Evolutionary conservation across 306 rosid species (phyloP), one percentile per base, ranked within the genome.

Genomic region (Benincasa hispida): DNA sequence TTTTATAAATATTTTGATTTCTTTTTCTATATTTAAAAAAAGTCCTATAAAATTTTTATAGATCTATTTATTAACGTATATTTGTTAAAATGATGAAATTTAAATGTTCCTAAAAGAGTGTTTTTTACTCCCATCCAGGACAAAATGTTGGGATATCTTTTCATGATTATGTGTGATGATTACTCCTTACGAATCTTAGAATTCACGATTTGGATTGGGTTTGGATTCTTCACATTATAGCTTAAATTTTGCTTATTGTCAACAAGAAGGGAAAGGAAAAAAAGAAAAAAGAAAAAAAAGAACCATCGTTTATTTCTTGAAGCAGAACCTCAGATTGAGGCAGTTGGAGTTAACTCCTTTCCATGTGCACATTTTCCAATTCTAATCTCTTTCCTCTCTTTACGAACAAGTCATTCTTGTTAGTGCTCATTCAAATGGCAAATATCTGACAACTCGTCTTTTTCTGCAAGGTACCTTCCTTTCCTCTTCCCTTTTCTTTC

Each of bases 141-240:
- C 58, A 70, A 70, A 70, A 47, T 70, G 17, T 69, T 42, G 35
- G 39, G 75, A 72, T 72, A 27, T 18, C 45, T 30, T 8, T 28
- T 72, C 60, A 72, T 72, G 59, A 72, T 72, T 48, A 72, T 48
- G 10, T 18, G 41, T 30, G 37, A 72, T 24, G 18, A 72, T 72
- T 48, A 72, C 76, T 50, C 61, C 76, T 72, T 19, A 11, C 76
- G 10, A 51, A 51, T 28, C 76, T 72, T 72, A 72, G 61, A 72
- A 50, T 30, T 72, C 61, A 72, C 61, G 61, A 19, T 35, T 72
- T 72, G 5, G 21, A 15, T 50, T 50, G 45, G 45, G 9, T 8
- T 39, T 8, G 47, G 21, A 5, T 50, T 50, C 8, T 50, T 15
- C 45, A 62, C 45, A 18, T 13, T 22, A 30, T 62, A 62, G 10